A percentile compares a stretch with the other conserved stretches of the same genome.
Evolutionary conservation across 495 filamentous ascomycete genomes (phyloP).

Genomic region (Penicillium crystallinum): DNA sequence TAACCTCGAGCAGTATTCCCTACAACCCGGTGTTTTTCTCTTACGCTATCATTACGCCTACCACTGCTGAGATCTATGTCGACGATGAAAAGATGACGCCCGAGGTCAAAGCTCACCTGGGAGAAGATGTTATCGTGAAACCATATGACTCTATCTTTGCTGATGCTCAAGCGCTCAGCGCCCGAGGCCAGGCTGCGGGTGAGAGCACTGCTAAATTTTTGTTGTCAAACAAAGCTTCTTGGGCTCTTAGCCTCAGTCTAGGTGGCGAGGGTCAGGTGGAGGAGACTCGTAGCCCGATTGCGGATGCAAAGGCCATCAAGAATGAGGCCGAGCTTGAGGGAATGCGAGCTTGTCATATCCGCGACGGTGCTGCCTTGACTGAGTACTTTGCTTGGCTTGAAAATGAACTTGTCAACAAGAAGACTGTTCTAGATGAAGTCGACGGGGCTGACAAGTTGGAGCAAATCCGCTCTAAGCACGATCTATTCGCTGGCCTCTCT

Average conservation of each 20-base stretch:
- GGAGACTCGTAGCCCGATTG: constrained; percentile 79
- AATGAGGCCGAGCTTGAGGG: constrained; percentile 87
- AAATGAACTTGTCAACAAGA: constrained; percentile 71
- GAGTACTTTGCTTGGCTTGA: constrained; percentile 98
- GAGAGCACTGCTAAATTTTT: constrained; percentile 60
- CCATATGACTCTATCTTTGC: constrained; percentile 82
- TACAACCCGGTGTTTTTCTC: constrained; percentile 99
- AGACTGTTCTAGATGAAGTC: constrained; percentile 76
- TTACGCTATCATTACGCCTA: constrained; percentile 83
- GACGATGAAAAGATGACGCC: constrained; percentile 69
- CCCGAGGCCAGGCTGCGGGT: constrained; percentile 33
- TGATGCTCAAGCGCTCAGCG: constrained; percentile 61
- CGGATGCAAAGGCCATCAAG: constrained; percentile 96
- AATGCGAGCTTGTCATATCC: constrained; percentile 89
- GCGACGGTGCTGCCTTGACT: constrained; percentile 86
- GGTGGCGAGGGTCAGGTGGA: constrained; percentile 87
- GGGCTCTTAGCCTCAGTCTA: constrained; percentile 82
- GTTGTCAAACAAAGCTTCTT: constrained; percentile 85
- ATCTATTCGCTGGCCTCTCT: constrained; percentile 83
- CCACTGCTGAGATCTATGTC: constrained; percentile 77
- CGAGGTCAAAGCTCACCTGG: constrained; percentile 66
- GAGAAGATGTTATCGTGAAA: constrained; percentile 65
- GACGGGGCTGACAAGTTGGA: constrained; percentile 88
- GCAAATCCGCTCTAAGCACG: constrained; percentile 69
- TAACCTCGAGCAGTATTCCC: constrained; percentile 59